A percentile compares a stretch with the other conserved stretches of the same genome.
Evolutionary conservation across 192 early-diverging fungal genomes (phyloP).

Genomic region (Cetraspora pellucida): DNA sequence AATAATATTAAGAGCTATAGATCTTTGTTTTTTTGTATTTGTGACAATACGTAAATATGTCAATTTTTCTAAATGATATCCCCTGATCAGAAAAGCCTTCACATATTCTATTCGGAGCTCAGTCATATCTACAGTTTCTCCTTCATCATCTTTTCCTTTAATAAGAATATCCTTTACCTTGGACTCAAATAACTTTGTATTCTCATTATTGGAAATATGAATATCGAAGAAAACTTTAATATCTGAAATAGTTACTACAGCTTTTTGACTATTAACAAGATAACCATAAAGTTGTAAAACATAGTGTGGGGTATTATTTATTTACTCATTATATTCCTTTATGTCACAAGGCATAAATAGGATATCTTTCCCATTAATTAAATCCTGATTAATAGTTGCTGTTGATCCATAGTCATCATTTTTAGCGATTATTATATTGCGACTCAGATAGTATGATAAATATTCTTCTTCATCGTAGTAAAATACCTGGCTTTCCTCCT

Average conservation of each 20-base stretch:
- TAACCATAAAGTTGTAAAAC: not conserved
- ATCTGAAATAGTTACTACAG: not conserved
- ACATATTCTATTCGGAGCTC: not conserved
- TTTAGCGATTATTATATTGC: not conserved
- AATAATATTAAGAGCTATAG: not conserved
- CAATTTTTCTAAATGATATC: no score
- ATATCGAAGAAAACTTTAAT: no score
- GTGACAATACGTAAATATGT: not conserved
- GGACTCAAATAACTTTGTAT: not conserved
- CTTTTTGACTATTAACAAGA: slow-evolving; percentile 16
- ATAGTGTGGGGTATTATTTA: slow-evolving; percentile 6
- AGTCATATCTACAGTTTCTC: not conserved
- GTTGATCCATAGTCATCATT: slow-evolving; percentile 9
- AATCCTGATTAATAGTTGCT: not conserved
- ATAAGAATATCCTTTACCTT: slow-evolving; percentile 4
- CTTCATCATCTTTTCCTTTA: not conserved
- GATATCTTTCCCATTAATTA: not conserved
- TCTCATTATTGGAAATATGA: no score
- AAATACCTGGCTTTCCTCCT: not conserved
- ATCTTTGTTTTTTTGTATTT: not conserved
- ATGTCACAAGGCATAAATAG: slow-evolving; percentile 14
- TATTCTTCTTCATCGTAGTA: not conserved
- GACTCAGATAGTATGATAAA: not conserved
- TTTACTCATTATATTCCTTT: slow-evolving; percentile 17
- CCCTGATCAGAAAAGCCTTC: no score